phyloP scores from a whole-genome alignment of 2,329 filamentous ascomycete genomes.

The Pestalotiopsis sp. region DNA sequence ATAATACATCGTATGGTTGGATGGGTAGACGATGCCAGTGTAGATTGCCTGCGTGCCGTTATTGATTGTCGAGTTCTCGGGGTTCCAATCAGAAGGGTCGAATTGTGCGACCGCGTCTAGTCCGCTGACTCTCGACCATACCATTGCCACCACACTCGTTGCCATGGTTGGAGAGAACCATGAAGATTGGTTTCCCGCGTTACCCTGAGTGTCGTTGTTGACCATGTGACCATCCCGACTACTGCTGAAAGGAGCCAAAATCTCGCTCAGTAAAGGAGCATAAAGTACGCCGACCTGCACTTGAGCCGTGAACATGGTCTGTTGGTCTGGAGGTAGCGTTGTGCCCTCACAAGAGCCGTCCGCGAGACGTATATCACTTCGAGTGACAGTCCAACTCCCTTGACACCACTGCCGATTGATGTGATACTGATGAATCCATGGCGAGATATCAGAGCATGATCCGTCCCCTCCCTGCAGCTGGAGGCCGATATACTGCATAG shows the following conservation, averaged over 20 bases:
- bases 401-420: background rate
- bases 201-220: too few species aligned
- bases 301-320: background rate
- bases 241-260: background rate
- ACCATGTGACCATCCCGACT: too few species aligned
- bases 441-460: background rate
- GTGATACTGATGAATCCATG: background rate
- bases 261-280: background rate
- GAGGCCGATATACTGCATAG: background rate
- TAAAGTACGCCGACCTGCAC: background rate
- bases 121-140: background rate
- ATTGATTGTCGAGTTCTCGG: too few species aligned
- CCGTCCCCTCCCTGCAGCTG: background rate
- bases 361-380: background rate
- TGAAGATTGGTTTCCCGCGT: background rate
- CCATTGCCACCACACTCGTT: background rate
- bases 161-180: background rate
- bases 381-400: background rate
- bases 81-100: too few species aligned
- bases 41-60: too few species aligned
- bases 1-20: background rate
- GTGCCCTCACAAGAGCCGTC: background rate
- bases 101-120: too few species aligned
- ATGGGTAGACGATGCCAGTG: background rate
- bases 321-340: background rate